Percentiles rank a stretch among this genome's conserved stretches.
phyloP scores from a whole-genome alignment of 108 stramenopile species.

The Mayamaea pseudoterrestris region DNA sequence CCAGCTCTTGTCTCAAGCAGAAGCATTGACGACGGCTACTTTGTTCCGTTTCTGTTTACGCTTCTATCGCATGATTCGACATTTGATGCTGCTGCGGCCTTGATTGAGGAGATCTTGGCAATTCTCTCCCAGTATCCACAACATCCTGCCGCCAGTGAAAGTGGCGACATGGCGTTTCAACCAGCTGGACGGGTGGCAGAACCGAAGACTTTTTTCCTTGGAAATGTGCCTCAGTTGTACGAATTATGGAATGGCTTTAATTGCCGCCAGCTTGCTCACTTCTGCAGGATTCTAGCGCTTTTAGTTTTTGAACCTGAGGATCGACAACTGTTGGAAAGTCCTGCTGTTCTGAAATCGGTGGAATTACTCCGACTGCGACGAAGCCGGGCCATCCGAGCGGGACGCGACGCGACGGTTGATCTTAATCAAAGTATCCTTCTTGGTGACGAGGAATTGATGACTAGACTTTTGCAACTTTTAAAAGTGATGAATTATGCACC shows the following conservation, averaged over 20 bases:
- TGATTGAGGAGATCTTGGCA: constrained; percentile 71
- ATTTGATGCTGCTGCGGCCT: constrained; percentile 50
- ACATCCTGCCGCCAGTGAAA: background rate
- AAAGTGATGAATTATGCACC: constrained; percentile 74
- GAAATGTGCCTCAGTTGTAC: constrained; percentile 54
- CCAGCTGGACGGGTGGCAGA: constrained; percentile 15
- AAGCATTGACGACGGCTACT: constrained; percentile 18
- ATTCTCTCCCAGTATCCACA: constrained; percentile 27
- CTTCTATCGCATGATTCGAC: constrained; percentile 39
- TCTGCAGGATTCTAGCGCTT: constrained; percentile 76
- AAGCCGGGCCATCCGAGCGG: constrained; percentile 55
- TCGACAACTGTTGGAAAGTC: constrained; percentile 63
- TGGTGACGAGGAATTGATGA: constrained; percentile 38
- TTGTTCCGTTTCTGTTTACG: constrained; percentile 54
- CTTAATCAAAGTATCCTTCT: constrained; percentile 70
- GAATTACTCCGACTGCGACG: constrained; percentile 67
- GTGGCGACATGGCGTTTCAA: background rate
- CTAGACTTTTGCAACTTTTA: constrained; percentile 48
- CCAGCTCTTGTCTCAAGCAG: constrained; percentile 31
- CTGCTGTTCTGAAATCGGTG: constrained; percentile 55
- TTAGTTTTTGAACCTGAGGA: constrained; percentile 86
- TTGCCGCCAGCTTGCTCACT: constrained; percentile 71
- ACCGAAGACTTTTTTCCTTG: constrained; percentile 42
- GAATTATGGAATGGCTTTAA: constrained; percentile 41
- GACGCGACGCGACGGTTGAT: constrained; percentile 56